phyloP scores from a whole-genome alignment of 2,329 filamentous ascomycete genomes.

The Fusarium globosum region DNA sequence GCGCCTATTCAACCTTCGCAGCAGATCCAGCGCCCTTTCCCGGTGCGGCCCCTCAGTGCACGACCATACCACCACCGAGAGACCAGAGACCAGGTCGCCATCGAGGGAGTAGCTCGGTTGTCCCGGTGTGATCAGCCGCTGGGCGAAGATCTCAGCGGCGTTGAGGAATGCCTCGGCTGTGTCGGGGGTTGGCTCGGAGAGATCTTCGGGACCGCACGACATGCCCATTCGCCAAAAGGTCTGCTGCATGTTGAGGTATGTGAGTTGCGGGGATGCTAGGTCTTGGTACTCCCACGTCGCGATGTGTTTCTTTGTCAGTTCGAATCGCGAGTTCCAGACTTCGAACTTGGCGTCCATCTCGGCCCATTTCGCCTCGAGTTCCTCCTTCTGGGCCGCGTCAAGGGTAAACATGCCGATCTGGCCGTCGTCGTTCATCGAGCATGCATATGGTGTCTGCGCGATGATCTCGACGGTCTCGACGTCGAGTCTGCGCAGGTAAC shows the following conservation, averaged over 20 bases:
- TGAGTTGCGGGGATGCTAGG: neutral
- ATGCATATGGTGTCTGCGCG: neutral
- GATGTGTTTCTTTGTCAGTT: constrained; percentile 16
- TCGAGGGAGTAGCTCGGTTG: constrained; percentile 24
- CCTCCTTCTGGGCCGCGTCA: neutral
- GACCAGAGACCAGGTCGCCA: constrained; percentile 17
- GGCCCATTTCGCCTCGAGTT: neutral
- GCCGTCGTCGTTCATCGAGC: neutral
- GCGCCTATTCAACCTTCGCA: constrained; percentile 26
- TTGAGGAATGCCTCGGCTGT: neutral
- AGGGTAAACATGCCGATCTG: neutral
- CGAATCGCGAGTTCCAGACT: constrained; percentile 15
- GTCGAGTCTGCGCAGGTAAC: constrained; percentile 21
- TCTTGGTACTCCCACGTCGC: constrained; percentile 5
- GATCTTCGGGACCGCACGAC: neutral
- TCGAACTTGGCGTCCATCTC: constrained; percentile 7
- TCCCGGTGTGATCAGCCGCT: neutral
- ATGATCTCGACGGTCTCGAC: constrained; percentile 7
- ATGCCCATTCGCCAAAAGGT: constrained; percentile 25
- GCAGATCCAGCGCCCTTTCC: constrained; percentile 17
- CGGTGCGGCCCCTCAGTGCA: neutral
- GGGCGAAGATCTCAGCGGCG: constrained; percentile 8
- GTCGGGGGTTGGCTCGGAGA: neutral
- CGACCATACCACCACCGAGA: constrained; percentile 8
- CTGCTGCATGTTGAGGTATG: constrained; percentile 17